Conservation (phyloP, 257 asterid genomes). For the Striga asiatica region DNA sequence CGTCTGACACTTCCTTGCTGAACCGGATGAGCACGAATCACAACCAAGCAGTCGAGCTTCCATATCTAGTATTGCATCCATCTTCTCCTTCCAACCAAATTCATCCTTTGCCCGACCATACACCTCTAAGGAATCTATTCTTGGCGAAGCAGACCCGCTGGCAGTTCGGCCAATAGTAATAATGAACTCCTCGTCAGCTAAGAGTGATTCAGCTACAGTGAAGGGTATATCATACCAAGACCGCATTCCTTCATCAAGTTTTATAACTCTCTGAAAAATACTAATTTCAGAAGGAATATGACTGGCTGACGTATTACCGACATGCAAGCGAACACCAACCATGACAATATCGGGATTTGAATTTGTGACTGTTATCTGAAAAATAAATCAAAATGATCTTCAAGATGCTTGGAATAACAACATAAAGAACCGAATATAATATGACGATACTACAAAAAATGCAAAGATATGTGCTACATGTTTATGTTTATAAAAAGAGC, state of each 20-base stretch:
- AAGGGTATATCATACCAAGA: slow-evolving; percentile 99
- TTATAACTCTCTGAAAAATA: slow-evolving; percentile 74
- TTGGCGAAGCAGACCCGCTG: slow-evolving; percentile 70
- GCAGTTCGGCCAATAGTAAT: slow-evolving; percentile 75
- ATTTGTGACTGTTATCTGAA: slow-evolving; percentile 75
- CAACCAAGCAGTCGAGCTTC: slow-evolving; percentile 78
- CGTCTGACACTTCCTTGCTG: slow-evolving; percentile 59
- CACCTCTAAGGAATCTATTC: slow-evolving; percentile 90
- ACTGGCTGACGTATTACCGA: slow-evolving; percentile 79
- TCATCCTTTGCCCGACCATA: slow-evolving; percentile 98
- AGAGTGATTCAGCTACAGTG: slow-evolving; percentile 93
- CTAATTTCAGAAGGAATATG: slow-evolving; percentile 88
- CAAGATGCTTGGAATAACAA: slow-evolving; percentile 10
- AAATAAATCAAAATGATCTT: slow-evolving; percentile 8
- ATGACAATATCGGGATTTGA: slow-evolving; percentile 96
- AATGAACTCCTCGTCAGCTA: slow-evolving; percentile 91
- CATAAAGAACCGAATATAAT: slow-evolving; percentile 5
- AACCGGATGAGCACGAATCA: slow-evolving; percentile 49
- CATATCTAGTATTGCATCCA: slow-evolving; percentile 93
- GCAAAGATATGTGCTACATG: neutral
- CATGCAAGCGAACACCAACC: slow-evolving; percentile 95
- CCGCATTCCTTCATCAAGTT: slow-evolving; percentile 93
- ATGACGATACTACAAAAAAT: neutral
- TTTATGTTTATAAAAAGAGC: neutral
- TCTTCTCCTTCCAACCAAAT: slow-evolving; percentile 99